Percentiles rank a stretch among this genome's conserved stretches.
Conservation (phyloP, 2,329 filamentous ascomycete genomes). For the Botrytis pseudocinerea region DNA sequence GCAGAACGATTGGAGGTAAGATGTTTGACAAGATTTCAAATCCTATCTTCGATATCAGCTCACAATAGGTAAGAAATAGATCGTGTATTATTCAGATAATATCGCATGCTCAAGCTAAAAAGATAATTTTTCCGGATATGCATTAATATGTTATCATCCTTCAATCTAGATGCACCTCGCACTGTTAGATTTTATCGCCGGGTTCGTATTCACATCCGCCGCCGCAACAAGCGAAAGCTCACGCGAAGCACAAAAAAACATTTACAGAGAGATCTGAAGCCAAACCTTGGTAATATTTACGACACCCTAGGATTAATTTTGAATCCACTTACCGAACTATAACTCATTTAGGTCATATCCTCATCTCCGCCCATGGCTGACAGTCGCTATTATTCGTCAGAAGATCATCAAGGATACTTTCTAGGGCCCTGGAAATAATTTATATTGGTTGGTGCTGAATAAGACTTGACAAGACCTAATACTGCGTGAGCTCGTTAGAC, state of each 20-base stretch:
- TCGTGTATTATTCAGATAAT: constrained; percentile 16
- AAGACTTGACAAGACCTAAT: constrained; percentile 31
- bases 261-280: background rate
- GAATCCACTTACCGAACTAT: constrained; percentile 1
- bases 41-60: background rate
- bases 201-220: constrained; percentile 24
- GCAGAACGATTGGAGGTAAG: background rate
- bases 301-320: constrained; percentile 6
- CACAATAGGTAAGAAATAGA: background rate
- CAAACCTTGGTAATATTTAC: background rate
- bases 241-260: background rate
- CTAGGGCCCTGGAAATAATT: background rate
- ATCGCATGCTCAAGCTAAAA: background rate
- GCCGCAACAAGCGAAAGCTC: constrained; percentile 22
- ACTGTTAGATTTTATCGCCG: constrained; percentile 17
- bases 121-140: constrained; percentile 17
- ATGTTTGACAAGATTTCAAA: background rate
- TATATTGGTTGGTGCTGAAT: constrained; percentile 31
- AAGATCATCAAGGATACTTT: constrained; percentile 19
- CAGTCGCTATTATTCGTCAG: background rate
- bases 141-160: constrained; percentile 21
- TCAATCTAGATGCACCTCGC: constrained; percentile 14
- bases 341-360: constrained; percentile 7
- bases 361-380: constrained; percentile 12
- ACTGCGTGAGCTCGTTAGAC: constrained; percentile 23